Evolutionary conservation across 2,329 filamentous ascomycete species (phyloP).

Genomic region (Aspergillus pseudonomiae): DNA sequence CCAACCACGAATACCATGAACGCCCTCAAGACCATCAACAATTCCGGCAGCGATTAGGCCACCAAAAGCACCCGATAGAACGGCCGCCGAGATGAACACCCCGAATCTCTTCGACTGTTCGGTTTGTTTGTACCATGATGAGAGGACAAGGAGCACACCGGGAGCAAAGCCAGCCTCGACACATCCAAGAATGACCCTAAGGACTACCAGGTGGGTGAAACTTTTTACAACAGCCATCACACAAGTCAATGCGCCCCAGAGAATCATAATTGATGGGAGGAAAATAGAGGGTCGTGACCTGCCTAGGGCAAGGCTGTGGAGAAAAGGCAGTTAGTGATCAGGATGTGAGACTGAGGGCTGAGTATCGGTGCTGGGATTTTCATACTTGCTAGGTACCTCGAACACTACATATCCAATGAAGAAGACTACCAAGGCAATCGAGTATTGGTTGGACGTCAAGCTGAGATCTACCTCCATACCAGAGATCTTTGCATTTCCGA

Average conservation of each 20-base stretch:
- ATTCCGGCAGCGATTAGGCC: conserved; percentile 55
- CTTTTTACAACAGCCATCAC: conserved; percentile 54
- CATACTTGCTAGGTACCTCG: conserved; percentile 56
- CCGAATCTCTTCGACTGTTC: conserved; percentile 62
- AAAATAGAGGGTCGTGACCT: conserved; percentile 54
- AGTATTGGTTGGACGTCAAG: conserved; percentile 49
- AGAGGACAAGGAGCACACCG: conserved; percentile 46
- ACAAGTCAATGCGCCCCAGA: conserved; percentile 56
- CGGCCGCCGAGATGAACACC: conserved; percentile 61
- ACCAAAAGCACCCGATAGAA: conserved; percentile 59
- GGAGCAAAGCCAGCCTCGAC: conserved; percentile 31
- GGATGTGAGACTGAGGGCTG: neutral
- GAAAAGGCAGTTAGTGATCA: neutral
- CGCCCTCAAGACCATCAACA: conserved; percentile 51
- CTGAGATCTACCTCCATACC: conserved; percentile 26
- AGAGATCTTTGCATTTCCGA: conserved; percentile 30
- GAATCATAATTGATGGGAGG: conserved; percentile 55
- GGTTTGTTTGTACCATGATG: conserved; percentile 62
- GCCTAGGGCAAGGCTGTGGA: conserved; percentile 47
- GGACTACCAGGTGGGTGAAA: conserved; percentile 52
- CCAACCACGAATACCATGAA: conserved; percentile 53
- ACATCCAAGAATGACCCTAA: conserved; percentile 35
- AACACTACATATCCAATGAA: conserved; percentile 58
- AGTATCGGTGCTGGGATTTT: no score
- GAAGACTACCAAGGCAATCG: conserved; percentile 56